These are phyloP conservation scores for Trifolium repens DNA, from an alignment of 306 rosid species.

Conservation along the genomic window DNA sequence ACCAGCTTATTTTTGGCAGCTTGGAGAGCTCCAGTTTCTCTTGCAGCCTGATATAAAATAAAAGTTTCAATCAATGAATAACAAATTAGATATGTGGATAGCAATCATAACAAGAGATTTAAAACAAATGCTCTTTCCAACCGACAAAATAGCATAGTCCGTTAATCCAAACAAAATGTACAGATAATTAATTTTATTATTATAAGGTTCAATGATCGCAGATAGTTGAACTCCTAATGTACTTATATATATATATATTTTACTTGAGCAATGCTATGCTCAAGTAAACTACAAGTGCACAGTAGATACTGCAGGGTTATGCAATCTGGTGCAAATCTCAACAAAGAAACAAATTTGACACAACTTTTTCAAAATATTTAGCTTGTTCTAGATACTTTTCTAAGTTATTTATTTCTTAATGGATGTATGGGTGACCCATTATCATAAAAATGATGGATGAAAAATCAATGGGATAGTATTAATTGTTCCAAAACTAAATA, in stretches of 20 bases:
- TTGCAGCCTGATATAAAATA: conserved; percentile 75
- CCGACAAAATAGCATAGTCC: not conserved
- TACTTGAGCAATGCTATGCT: no score
- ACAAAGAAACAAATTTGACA: no score
- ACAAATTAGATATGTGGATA: conserved; percentile 7
- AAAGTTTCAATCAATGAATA: conserved; percentile 1
- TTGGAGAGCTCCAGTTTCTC: conserved; percentile 99
- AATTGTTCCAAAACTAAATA: conserved; percentile 23
- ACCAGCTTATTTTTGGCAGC: conserved; percentile 99
- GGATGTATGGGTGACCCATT: not conserved
- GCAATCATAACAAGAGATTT: conserved; percentile 18
- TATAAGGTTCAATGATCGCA: not conserved
- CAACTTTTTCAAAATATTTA: no score
- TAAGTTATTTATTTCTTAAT: no score
- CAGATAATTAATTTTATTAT: conserved; percentile 16
- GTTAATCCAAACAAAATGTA: conserved; percentile 25
- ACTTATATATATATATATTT: no score
- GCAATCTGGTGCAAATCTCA: no score
- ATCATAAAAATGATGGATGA: conserved; percentile 18
- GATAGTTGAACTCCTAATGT: no score
- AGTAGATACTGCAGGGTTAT: no score
- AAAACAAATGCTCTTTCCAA: not conserved
- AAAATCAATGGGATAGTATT: not conserved
- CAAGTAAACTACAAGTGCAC: no score
- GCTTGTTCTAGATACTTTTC: no score